These are phyloP conservation scores for Stipa capillata DNA, from an alignment of 176 grass and related monocot genomes.

Conservation along the genomic window DNA sequence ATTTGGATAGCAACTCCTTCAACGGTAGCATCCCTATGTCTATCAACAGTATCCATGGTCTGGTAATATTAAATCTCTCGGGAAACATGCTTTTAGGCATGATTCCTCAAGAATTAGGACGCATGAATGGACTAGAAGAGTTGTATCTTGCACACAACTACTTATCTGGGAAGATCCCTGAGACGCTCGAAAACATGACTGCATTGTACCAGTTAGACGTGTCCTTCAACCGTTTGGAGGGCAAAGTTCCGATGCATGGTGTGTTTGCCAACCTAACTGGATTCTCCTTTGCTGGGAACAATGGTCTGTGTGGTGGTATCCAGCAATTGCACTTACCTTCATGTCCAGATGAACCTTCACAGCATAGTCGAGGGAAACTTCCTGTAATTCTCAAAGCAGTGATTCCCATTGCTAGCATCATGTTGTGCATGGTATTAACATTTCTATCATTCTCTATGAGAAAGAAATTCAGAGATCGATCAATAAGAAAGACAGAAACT, in stretches of 20 bases:
- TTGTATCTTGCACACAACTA: slow-evolving; percentile 40
- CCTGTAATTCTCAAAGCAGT: not conserved
- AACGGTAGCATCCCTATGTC: slow-evolving; percentile 26
- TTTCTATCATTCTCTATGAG: not conserved
- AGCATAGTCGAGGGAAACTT: not conserved
- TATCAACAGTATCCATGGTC: slow-evolving; percentile 25
- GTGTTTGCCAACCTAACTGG: slow-evolving; percentile 31
- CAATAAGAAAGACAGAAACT: not conserved
- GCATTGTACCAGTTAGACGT: slow-evolving; percentile 29
- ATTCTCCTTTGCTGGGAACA: not conserved
- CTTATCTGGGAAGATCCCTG: slow-evolving; percentile 40
- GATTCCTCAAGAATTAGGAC: slow-evolving; percentile 36
- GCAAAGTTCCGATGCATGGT: slow-evolving; percentile 25
- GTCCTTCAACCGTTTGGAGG: slow-evolving; percentile 43
- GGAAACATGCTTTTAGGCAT: slow-evolving; percentile 28
- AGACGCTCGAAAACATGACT: not conserved
- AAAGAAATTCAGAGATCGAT: not conserved
- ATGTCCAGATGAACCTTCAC: not conserved
- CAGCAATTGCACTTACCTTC: not conserved
- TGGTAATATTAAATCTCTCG: slow-evolving; percentile 31
- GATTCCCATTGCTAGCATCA: not conserved
- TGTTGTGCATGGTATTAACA: not conserved
- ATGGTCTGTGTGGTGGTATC: not conserved
- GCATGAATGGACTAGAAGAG: slow-evolving; percentile 17
- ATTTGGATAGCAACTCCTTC: slow-evolving; percentile 34